Evolutionary conservation across 1,139 yeast genomes (phyloP), one percentile per base, ranked within the genome.

Genomic region (Geotrichum reessii): DNA sequence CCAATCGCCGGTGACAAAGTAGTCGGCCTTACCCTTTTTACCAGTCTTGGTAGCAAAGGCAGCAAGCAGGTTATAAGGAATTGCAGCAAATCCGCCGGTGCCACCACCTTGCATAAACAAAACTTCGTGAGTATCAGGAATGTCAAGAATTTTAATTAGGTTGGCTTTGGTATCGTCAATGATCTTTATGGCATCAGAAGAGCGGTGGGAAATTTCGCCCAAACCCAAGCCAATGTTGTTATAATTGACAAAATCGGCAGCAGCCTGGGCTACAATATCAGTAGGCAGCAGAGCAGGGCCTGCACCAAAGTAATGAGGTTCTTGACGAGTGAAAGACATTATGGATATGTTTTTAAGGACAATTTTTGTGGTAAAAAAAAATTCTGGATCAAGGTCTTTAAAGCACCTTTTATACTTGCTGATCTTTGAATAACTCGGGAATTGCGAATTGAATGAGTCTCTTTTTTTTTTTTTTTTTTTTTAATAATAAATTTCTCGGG

Each of bases 51-150:
- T 80, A 53, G 88, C 89, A 71, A 81, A 82, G 49, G 86, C 78
- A 37, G 97, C 96, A 63, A 86, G 73, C 75, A 93, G 73, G 71
- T 93, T 93, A 67, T 93, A 84, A 17, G 89, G 92, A 59, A 90
- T 80, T 8, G 96, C 83, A 6, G 98, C 87, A 68, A 93, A 93
- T 5, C 97, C 98, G 47, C 91, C 87, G 56, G 98, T 92, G 62
- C 98, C 99, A 62, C 99, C 99, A 63, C 99, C 98, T 76, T 93
- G 99, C 75, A 92, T 76, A 75, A 92, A 93, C 70, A 93, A 85
- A 1, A 92, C 93, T 70, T 91, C 98, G 71, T 93, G 95, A 44
- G 95, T 86, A 62, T 89, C 96, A 37, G 98, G 99, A 56, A 93
- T 81, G 60, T 78, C 71, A 71, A 90, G 74, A 59, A 93, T 77